A percentile compares a stretch with the other conserved stretches of the same genome.
These are phyloP conservation scores for Gautieria morchelliformis DNA, from an alignment of 768 basidiomycete genomes.

Conservation along the genomic window DNA sequence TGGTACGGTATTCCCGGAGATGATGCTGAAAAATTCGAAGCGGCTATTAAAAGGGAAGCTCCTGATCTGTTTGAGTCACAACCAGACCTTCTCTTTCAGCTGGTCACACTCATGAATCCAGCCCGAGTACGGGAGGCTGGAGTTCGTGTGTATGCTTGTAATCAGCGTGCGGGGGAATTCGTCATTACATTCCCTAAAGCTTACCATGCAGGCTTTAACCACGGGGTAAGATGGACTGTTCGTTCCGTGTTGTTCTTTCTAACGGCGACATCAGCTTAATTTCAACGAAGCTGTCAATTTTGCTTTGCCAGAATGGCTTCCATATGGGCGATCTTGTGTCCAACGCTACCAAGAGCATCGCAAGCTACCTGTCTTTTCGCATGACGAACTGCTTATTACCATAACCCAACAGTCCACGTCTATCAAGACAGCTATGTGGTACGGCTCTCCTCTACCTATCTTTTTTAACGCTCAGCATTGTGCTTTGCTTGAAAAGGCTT, in stretches of 20 bases:
- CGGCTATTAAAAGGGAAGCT: slow-evolving; percentile 88
- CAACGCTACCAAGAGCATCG: slow-evolving; percentile 81
- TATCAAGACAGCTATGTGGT: slow-evolving; percentile 93
- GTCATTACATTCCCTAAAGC: slow-evolving; percentile 97
- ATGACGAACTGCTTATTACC: slow-evolving; percentile 95
- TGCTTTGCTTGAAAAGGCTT: slow-evolving; percentile 47
- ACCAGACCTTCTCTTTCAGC: slow-evolving; percentile 92
- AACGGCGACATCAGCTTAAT: slow-evolving; percentile 54
- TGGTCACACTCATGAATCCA: slow-evolving; percentile 97
- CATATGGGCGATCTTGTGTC: slow-evolving; percentile 80
- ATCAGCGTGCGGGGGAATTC: slow-evolving; percentile 95
- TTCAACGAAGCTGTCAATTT: slow-evolving; percentile 99
- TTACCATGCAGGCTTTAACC: slow-evolving; percentile 97
- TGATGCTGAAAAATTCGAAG: slow-evolving; percentile 93
- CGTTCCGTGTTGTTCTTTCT: slow-evolving; percentile 1
- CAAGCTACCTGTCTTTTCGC: slow-evolving; percentile 95
- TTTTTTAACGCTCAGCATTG: slow-evolving; percentile 1
- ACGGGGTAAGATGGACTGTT: slow-evolving; percentile 58
- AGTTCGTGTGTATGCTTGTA: slow-evolving; percentile 87
- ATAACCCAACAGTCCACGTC: slow-evolving; percentile 91
- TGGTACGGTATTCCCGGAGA: slow-evolving; percentile 99
- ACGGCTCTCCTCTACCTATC: slow-evolving; percentile 19
- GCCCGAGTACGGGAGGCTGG: slow-evolving; percentile 77
- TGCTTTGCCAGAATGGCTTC: slow-evolving; percentile 91
- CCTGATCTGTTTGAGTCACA: slow-evolving; percentile 98